phyloP scores from a whole-genome alignment of 2,329 filamentous ascomycete genomes.

The Botryotinia narcissicola region DNA sequence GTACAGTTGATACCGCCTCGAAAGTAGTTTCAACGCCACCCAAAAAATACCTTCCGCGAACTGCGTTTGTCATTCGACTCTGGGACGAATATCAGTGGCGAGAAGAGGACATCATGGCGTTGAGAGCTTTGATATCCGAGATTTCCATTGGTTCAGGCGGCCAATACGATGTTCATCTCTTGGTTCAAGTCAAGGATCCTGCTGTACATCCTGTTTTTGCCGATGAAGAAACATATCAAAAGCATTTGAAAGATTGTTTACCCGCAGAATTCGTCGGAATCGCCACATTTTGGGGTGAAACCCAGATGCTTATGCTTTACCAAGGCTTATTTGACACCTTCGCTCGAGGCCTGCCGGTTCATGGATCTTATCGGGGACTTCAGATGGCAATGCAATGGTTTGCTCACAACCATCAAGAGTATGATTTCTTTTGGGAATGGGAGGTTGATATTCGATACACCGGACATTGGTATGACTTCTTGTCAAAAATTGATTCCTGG shows the following conservation, averaged over 20 bases:
- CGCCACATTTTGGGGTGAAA: conserved; percentile 89
- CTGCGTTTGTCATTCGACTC: conserved; percentile 76
- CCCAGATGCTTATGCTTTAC: conserved; percentile 88
- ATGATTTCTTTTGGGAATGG: conserved; percentile 92
- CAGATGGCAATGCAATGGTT: conserved; percentile 97
- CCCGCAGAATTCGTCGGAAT: conserved; percentile 86
- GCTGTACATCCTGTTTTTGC: conserved; percentile 77
- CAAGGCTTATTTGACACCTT: conserved; percentile 81
- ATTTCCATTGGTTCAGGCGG: conserved; percentile 76
- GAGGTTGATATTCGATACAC: conserved; percentile 92
- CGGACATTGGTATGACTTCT: conserved; percentile 77
- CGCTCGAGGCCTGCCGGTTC: conserved; percentile 68
- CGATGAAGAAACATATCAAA: conserved; percentile 65
- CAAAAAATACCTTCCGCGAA: conserved; percentile 51
- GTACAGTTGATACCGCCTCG: conserved; percentile 17
- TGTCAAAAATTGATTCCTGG: conserved; percentile 69
- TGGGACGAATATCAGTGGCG: conserved; percentile 80
- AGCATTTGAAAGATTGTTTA: conserved; percentile 64
- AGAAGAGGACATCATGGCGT: conserved; percentile 75
- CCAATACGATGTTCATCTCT: conserved; percentile 81
- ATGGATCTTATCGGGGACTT: conserved; percentile 88
- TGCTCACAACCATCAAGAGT: conserved; percentile 82
- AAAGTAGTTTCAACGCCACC: conserved; percentile 16
- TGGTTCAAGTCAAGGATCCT: conserved; percentile 81
- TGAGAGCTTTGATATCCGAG: conserved; percentile 82